Evolutionary conservation across 495 filamentous ascomycete genomes (phyloP), one percentile per base, ranked within the genome.

Genomic region (Penicillium samsonianum): DNA sequence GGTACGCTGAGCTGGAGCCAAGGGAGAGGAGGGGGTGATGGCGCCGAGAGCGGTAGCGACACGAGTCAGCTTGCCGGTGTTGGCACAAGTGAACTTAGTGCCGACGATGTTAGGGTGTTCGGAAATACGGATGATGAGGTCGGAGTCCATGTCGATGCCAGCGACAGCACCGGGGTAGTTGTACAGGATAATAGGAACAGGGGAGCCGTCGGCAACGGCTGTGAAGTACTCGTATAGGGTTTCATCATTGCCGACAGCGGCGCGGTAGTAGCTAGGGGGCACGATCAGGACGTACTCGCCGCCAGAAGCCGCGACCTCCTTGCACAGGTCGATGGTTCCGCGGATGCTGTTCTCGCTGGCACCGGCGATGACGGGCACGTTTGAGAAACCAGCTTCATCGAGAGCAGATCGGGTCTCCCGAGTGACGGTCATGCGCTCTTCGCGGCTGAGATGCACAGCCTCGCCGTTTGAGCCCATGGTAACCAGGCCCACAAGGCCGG

Each of bases 401-500:
- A 95, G 82, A 38, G 90, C 90, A 59, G 88, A 84, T n/a, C 91
- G 84, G 11, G 90, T 92, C 33, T 90, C 89, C 60, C 78, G 78
- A 7, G 88, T 93, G 45, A 96, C 85, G n/a, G 80, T 83, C 40
- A 81, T 72, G 63, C 90, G 90, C 68, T 95, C 91, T 31, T 84
- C 78, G 33, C 83, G 83, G 51, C 85, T 88, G 55, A 92, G 84
- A 69, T 95, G 90, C 53, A 91, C 88, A 17, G 90, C 90, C 75
- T 95, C 91, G 20, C 91, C 91, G 68, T 95, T 95, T 55, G 89
- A 93, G 45, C 91, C 91, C 88, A 93, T 92, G 60, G 88, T 88
- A 10, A 95, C 89, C 12, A 96, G 80, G 11, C 91, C 90, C 40
- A 86, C 88, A 11, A 96, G 85, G 19, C 91, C 91, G 51, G 83